Evolutionary conservation across 1,284 basidiomycete genomes (phyloP).

Genomic region (Gomphus sp.): DNA sequence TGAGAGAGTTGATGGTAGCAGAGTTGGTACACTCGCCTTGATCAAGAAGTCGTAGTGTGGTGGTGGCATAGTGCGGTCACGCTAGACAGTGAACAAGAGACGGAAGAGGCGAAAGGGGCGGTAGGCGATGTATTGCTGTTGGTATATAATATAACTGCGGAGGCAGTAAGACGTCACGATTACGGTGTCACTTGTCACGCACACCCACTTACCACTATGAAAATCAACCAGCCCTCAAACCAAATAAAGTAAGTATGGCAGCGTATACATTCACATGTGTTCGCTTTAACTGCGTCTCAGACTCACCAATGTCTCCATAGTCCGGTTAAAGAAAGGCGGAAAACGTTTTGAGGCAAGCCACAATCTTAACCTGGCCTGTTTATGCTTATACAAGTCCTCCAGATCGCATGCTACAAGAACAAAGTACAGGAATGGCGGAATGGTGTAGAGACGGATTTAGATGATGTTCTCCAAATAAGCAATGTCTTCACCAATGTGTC

Average conservation of each 20-base stretch:
- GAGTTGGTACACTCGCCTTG: constrained; percentile 47
- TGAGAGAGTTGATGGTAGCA: neutral
- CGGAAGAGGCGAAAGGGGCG: neutral
- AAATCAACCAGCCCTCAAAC: constrained; percentile 76
- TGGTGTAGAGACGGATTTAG: constrained; percentile 91
- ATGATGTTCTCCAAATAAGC: constrained; percentile 95
- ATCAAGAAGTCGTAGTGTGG: constrained; percentile 90
- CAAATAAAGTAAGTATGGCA: constrained; percentile 62
- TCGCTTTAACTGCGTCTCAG: constrained; percentile 29
- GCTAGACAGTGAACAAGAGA: neutral
- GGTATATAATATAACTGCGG: neutral
- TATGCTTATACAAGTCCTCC: neutral
- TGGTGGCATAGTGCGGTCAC: constrained; percentile 50
- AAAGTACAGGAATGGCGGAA: constrained; percentile 96
- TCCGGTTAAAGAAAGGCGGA: constrained; percentile 91
- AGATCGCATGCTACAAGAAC: constrained; percentile 99
- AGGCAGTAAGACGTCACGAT: neutral
- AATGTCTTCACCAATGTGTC: constrained; percentile 96
- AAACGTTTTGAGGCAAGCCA: constrained; percentile 87
- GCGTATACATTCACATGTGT: constrained; percentile 13
- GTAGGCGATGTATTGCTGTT: neutral
- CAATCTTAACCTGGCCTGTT: neutral
- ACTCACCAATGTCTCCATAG: constrained; percentile 93
- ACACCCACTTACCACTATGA: constrained; percentile 23
- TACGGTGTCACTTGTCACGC: neutral